Evolutionary conservation across 2,329 filamentous ascomycete genomes (phyloP).

Genomic region (Neonectria ditissima): DNA sequence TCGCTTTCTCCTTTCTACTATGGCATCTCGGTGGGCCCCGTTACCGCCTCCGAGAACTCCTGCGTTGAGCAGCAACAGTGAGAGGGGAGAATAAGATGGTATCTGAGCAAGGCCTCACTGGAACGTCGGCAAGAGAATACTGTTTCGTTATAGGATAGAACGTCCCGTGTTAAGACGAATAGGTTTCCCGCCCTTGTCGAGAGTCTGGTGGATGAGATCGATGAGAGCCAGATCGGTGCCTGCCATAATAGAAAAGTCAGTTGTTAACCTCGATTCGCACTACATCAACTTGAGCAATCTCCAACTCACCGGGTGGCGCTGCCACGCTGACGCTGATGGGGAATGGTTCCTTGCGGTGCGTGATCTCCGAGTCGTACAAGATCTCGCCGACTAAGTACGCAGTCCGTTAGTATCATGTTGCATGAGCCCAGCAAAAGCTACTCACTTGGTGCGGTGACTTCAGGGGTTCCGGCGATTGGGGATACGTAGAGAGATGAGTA

Average conservation of each 20-base stretch:
- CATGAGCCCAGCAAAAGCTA: neutral
- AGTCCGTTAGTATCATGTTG: neutral
- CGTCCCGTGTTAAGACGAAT: neutral
- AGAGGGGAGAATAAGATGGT: neutral
- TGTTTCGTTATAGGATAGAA: neutral
- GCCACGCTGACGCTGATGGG: neutral
- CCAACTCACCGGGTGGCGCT: neutral
- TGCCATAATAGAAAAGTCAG: neutral
- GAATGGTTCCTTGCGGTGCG: neutral
- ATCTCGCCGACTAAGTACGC: neutral
- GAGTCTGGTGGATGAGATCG: neutral
- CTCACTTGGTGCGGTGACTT: neutral
- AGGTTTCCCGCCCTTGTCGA: neutral
- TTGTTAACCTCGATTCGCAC: neutral
- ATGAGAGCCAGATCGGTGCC: neutral
- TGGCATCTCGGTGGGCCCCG: neutral
- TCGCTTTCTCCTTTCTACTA: neutral
- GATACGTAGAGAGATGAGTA: neutral
- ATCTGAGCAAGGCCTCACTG: neutral
- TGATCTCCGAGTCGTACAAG: neutral
- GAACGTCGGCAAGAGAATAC: neutral
- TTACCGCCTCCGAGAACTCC: neutral
- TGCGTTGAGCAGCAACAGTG: neutral
- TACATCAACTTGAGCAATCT: neutral
- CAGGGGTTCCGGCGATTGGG: neutral